These are phyloP conservation scores for Claviceps capensis DNA, from an alignment of 2,329 filamentous ascomycete species.

Conservation along the genomic window DNA sequence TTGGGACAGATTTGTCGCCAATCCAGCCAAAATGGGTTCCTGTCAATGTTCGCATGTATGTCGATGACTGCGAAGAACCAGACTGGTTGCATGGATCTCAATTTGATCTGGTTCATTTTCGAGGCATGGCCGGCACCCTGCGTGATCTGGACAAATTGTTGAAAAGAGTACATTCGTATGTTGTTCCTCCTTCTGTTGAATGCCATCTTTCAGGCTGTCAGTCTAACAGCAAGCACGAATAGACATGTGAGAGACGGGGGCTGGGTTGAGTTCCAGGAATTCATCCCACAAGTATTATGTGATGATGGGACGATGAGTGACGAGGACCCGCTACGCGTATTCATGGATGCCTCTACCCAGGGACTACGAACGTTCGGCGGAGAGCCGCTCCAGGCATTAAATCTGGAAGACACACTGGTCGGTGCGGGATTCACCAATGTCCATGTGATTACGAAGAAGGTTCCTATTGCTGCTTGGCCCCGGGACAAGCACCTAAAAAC, in stretches of 20 bases:
- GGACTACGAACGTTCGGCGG: slow-evolving; percentile 25
- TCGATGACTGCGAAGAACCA: slow-evolving; percentile 46
- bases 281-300: slow-evolving; percentile 25
- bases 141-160: slow-evolving; percentile 36
- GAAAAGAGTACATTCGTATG: slow-evolving; percentile 20
- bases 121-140: slow-evolving; percentile 35
- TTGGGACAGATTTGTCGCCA: slow-evolving; percentile 30
- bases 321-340: slow-evolving; percentile 23
- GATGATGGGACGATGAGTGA: slow-evolving; percentile 30
- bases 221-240: slow-evolving; percentile 1
- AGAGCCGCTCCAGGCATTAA: slow-evolving; percentile 20
- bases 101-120: slow-evolving; percentile 44
- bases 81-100: slow-evolving; percentile 39
- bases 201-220: neutral
- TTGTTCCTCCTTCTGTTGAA: neutral
- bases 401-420: slow-evolving; percentile 22
- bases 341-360: slow-evolving; percentile 18
- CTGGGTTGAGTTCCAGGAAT: slow-evolving; percentile 38
- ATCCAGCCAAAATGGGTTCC: slow-evolving; percentile 38
- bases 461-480: slow-evolving; percentile 33
- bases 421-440: slow-evolving; percentile 31
- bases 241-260: slow-evolving; percentile 32
- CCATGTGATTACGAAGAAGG: slow-evolving; percentile 25
- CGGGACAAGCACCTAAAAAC: slow-evolving; percentile 25
- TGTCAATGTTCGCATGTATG: slow-evolving; percentile 45